Base-by-base conservation (phyloP, 2,329 filamentous ascomycete species). In the Ophiostoma australiae region DNA sequence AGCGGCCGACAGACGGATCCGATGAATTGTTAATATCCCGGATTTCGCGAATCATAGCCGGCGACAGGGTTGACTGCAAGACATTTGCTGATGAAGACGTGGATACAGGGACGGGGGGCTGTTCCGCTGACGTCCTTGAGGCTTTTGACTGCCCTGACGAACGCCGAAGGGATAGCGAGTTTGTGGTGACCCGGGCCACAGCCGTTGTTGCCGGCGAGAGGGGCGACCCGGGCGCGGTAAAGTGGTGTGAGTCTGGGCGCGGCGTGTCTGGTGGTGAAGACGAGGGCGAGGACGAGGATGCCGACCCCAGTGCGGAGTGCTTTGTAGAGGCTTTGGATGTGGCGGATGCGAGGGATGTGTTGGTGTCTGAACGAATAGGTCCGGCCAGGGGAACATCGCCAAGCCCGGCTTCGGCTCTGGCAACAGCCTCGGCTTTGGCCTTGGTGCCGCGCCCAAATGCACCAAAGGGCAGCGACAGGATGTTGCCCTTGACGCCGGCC, bases 401-500 rank as follows among this genome's bases (percentile, higher is more conserved):
- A 35, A 39, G 35, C 15, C 37, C 66, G 11, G 66, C 63, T 17
- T 37, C 66, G 39, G 66, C 66, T 10, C 48, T 35, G 8, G 23
- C n/a, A n/a, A 27, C 37, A 27, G 33, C 66, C 11, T 48, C n/a
- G 2, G 65, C 65, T 20, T 65, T 66, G 33, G 37, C 37, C 8
- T 67, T 44, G 23, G n/a, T 13, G 13, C 37, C 39, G 13, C 66
- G 66, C 2, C 37, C 23, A 48, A 67, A 67, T 10, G 35, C 63
- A 8, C 33, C 35, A 31, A 67, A 67, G 39, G 66, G 66, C 11
- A n/a, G 39, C 13, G 41, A 67, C 76, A 70, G 66, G 4, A 67
- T 67, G 39, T 67, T 41, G 37, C 66, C 66, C 23, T 67, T 67
- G 39, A 69, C 77, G 39, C 75, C 75, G 27, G 66, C 66, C 7